phyloP scores from a whole-genome alignment of 768 basidiomycete species.

The Cystofilobasidium capitatum region DNA sequence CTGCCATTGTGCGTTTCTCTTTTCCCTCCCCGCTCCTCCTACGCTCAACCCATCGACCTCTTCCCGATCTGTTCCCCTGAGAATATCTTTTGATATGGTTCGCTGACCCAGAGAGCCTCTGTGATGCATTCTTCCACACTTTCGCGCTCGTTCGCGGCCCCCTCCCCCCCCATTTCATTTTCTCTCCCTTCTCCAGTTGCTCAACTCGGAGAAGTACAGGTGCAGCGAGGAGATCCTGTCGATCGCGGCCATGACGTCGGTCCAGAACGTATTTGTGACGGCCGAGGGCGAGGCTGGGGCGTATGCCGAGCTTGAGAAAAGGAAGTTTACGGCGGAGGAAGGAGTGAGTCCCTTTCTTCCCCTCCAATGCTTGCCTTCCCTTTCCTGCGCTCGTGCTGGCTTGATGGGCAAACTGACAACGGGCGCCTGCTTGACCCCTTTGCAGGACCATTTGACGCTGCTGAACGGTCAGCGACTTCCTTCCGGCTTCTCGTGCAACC shows the following conservation, averaged over 20 bases:
- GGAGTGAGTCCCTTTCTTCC: conserved; percentile 51
- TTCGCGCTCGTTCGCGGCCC: neutral
- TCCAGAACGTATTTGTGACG: conserved; percentile 86
- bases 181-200: conserved; percentile 51
- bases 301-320: conserved; percentile 76
- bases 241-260: conserved; percentile 87
- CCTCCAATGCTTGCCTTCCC: neutral
- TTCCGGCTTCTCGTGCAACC: neutral
- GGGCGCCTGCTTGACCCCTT: conserved; percentile 10
- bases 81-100: neutral
- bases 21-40: neutral
- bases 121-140: neutral
- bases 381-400: neutral
- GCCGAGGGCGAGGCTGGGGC: conserved; percentile 77
- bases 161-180: no score
- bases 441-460: conserved; percentile 84
- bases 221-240: conserved; percentile 95
- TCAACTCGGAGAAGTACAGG: conserved; percentile 69
- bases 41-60: neutral
- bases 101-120: neutral
- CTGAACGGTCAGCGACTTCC: conserved; percentile 67
- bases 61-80: neutral
- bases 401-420: neutral
- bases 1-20: conserved; percentile 65
- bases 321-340: conserved; percentile 97